Conservation (phyloP, 768 basidiomycete species). For the Rhizopogon salebrosus region DNA sequence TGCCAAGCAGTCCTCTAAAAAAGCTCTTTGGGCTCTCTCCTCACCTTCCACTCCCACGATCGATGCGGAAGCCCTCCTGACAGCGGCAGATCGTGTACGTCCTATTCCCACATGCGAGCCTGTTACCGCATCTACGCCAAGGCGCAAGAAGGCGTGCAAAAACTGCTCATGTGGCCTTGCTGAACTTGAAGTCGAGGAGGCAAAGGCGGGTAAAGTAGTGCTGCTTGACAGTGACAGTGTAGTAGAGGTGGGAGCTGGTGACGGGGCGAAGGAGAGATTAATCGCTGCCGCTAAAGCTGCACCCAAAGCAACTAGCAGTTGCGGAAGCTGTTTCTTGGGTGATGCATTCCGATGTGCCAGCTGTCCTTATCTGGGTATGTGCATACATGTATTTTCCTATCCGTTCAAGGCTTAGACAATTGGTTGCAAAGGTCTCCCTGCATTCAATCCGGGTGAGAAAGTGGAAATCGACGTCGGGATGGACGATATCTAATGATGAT, state of each 20-base stretch:
- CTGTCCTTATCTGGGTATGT: constrained; percentile 93
- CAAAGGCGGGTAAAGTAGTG: constrained; percentile 53
- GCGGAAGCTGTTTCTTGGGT: constrained; percentile 95
- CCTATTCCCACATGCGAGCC: constrained; percentile 79
- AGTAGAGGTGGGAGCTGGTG: constrained; percentile 49
- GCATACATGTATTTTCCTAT: neutral
- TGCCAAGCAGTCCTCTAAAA: constrained; percentile 69
- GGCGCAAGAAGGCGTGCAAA: constrained; percentile 91
- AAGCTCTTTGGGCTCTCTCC: constrained; percentile 82
- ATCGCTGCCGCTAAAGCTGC: constrained; percentile 62
- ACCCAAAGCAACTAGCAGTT: constrained; percentile 90
- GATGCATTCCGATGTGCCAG: constrained; percentile 96
- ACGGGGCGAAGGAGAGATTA: constrained; percentile 61
- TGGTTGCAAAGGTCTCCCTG: constrained; percentile 75
- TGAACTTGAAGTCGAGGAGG: constrained; percentile 87
- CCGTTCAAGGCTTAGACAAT: constrained; percentile 9
- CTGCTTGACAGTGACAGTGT: constrained; percentile 59
- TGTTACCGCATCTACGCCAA: constrained; percentile 39
- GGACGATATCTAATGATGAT: constrained; percentile 69
- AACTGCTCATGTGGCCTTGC: constrained; percentile 94
- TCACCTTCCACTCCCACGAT: constrained; percentile 68
- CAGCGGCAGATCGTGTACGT: constrained; percentile 73
- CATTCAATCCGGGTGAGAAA: constrained; percentile 98
- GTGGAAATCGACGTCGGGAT: constrained; percentile 85
- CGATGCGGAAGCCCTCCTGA: constrained; percentile 80